Evolutionary conservation across 768 basidiomycete genomes (phyloP), one percentile per base, ranked within the genome.

Genomic region (Holtermannia corniformis): DNA sequence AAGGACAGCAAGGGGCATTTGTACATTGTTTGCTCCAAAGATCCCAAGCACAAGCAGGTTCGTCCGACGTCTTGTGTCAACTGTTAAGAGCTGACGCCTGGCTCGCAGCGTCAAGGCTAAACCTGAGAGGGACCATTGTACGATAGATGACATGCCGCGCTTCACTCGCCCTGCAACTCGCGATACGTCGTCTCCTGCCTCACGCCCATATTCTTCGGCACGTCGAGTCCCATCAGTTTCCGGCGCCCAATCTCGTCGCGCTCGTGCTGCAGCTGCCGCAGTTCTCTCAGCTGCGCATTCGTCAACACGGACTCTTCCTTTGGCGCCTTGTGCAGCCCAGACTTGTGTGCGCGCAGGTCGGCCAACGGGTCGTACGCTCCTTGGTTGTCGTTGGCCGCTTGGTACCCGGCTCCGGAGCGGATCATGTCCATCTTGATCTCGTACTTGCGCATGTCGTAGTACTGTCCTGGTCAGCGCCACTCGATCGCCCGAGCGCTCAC

Each of bases 31-130:
- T 97, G 93, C 73, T 82, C 82, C 16, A 88, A 87, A 70, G 89
- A 97, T 63, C 87, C 92, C 2, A 96, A 93, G 71, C 93, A 97
- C 71, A 96, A 96, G 73, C 92, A 96, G 83, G 92, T 63, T n/a
- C 48, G 65, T 60, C 55, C 43, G 16, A 12, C n/a, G n/a, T n/a
- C n/a, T 12, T 12, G 12, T 51, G 16, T 21, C 25, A 16, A 23
- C 11, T 7, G 24, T 19, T 13, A 52, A 11, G 3, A 21, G 14
- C 22, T 4, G 11, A 26, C 49, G 52, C 47, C 52, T n/a, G 5
- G 22, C 32, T 13, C 10, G 16, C 41, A 60, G 59, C 49, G 56
- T 24, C 59, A 60, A 52, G 59, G 59, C 54, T 60, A 16, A 37
- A 7, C 32, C 32, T n/a, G n/a, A n/a, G n/a, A n/a, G n/a, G n/a